Conservation (phyloP, 176 grass and related monocot genomes). For the Aechmea fasciata region DNA sequence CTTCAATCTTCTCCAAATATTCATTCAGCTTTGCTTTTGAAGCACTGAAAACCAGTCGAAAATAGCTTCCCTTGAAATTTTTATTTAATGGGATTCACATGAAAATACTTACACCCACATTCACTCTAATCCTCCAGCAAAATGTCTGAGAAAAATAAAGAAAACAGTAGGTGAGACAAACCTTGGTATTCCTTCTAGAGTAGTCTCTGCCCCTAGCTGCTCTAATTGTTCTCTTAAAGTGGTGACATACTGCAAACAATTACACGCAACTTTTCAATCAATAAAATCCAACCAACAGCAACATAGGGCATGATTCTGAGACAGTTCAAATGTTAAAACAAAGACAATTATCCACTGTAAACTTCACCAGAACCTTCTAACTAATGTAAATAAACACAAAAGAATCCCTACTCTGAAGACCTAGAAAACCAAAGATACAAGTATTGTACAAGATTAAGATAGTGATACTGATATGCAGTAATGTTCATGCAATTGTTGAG, state of each 20-base stretch:
- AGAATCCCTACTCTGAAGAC: too few relatives aligned
- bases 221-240: constrained; percentile 77
- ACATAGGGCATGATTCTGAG: not conserved
- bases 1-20: constrained; percentile 91
- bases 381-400: too few relatives aligned
- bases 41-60: constrained; percentile 28
- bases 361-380: too few relatives aligned
- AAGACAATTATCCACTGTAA: too few relatives aligned
- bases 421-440: too few relatives aligned
- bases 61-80: not conserved
- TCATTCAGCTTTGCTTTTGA: constrained; percentile 84
- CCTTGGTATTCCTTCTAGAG: constrained; percentile 61
- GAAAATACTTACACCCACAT: not conserved
- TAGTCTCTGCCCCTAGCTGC: constrained; percentile 64
- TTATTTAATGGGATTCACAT: not conserved
- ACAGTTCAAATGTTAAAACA: not conserved
- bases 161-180: not conserved
- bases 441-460: too few relatives aligned
- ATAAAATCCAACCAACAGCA: not conserved
- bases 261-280: constrained; percentile 6
- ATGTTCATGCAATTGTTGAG: too few relatives aligned
- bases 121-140: too few relatives aligned
- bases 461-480: too few relatives aligned
- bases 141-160: too few relatives aligned
- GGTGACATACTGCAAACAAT: constrained; percentile 68